Evolutionary conservation across 2,329 filamentous ascomycete species (phyloP), one percentile per base, ranked within the genome.

Genomic region (Camptophora hylomeconis): DNA sequence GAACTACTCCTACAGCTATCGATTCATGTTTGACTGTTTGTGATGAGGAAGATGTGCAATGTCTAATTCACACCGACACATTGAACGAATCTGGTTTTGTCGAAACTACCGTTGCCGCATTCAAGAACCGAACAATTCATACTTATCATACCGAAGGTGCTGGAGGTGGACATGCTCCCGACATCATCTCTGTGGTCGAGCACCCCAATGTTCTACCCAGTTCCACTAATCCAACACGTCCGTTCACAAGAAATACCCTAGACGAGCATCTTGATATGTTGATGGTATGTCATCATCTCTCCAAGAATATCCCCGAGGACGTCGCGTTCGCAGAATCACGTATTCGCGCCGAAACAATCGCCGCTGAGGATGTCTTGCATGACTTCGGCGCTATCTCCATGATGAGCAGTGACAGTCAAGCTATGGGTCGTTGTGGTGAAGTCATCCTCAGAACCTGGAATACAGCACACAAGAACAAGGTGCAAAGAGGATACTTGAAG

Each of bases 261-360:
- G 87, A 94, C 49, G 87, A 95, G 56, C 87, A 95, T 57, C 70
- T 94, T 9, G 87, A 95, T 59, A 95, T 95, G 87, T 63, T 94
- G 25, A 94, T 94, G 87, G 83, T 93, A 20, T 95, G 87, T 62
- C 87, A 95, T 54, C 87, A 95, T 49, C 63, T 95, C 7, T 84
- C 76, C 29, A 82, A 81, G 54, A 76, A 93, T 55, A 94, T 94
- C 35, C 82, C 86, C 33, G 87, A 95, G 58, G 87, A 95, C 51
- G 79, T 95, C 9, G 84, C 86, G 2, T 95, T 95, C 48, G 87
- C 87, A 26, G 87, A 95, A 59, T 83, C 75, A 19, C 81, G 87
- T 20, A 95, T 95, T 55, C 80, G 87, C 34, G 82, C 83, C 40
- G 86, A 95, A 60, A 95, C 87, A 19, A 95, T 95, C 49, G 87